Evolutionary conservation across 495 filamentous ascomycete genomes (phyloP), one percentile per base, ranked within the genome.

Genomic region (Daldinia childiae): DNA sequence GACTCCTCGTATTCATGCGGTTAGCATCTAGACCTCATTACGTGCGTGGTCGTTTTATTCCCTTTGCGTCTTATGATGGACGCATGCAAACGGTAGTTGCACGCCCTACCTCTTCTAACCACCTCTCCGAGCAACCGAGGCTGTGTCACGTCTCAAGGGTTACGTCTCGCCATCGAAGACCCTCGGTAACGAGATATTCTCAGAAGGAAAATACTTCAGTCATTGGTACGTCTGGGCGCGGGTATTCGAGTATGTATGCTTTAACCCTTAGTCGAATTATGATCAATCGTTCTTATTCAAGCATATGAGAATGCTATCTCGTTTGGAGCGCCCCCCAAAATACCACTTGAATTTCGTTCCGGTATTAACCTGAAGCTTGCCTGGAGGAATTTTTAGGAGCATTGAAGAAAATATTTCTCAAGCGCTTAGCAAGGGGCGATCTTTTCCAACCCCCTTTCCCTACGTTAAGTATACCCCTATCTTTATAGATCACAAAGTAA

Each of bases 21-120:
- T 34, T 57, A 19, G 17, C 17, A 39, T 56, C 38, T 64, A 24
- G 51, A 15, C 48, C 39, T 54, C 43, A 17, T 56, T 39, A 21
- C 32, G 30, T 50, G 5, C 50, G 38, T 43, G 17, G 21, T 56
- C 11, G 9, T 58, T 38, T 61, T 45, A 24, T 19, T 17, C 19
- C 30, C 19, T 14, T 39, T n/a, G n/a, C 15, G 12, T 60, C 27
- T 14, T 3, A 15, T 62, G 38, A 21, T 17, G 32, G 38, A 38
- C 1, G 48, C 12, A 61, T 7, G 39, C 26, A 48, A 24, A 43
- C 30, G 55, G 54, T 19, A 27, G 54, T 19, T 39, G 14, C 15
- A 41, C 5, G 39, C 27, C 56, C 27, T 24, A 17, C n/a, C 39
- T 4, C 4, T 21, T 32, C 14, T 36, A 27, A n/a, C 54, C 54